These are phyloP conservation scores for Diaporthe citrichinensis DNA, from an alignment of 2,329 filamentous ascomycete species.

Conservation along the genomic window DNA sequence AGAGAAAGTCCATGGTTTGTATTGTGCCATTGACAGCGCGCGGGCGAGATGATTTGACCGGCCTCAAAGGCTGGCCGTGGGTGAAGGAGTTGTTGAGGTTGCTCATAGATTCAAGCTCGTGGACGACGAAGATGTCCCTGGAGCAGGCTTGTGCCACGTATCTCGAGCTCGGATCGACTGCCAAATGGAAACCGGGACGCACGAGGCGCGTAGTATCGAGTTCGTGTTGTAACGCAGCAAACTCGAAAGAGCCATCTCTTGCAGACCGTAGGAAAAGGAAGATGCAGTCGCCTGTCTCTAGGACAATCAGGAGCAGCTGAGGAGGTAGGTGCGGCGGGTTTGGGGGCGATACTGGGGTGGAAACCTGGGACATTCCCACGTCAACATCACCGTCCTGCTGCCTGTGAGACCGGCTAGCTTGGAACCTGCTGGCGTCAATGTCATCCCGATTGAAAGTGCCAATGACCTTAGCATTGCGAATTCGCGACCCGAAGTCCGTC, in stretches of 20 bases:
- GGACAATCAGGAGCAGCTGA: slow-evolving; percentile 84
- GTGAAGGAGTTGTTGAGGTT: slow-evolving; percentile 66
- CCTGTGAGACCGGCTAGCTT: slow-evolving; percentile 43
- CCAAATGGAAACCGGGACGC: slow-evolving; percentile 76
- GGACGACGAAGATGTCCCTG: slow-evolving; percentile 79
- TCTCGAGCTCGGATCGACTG: slow-evolving; percentile 82
- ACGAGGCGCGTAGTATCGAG: slow-evolving; percentile 61
- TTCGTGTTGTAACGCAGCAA: slow-evolving; percentile 61
- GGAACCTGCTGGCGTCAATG: slow-evolving; percentile 44
- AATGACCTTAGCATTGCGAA: slow-evolving; percentile 84
- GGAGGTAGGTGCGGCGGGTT: slow-evolving; percentile 68
- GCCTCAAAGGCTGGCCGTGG: slow-evolving; percentile 62
- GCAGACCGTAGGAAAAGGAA: slow-evolving; percentile 78
- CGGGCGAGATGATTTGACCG: slow-evolving; percentile 65
- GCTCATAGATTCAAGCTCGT: slow-evolving; percentile 73
- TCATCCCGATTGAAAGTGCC: slow-evolving; percentile 62
- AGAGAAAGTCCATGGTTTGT: slow-evolving; percentile 88
- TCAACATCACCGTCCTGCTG: slow-evolving; percentile 57
- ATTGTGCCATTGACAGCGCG: slow-evolving; percentile 78
- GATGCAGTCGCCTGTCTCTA: slow-evolving; percentile 80
- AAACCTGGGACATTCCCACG: slow-evolving; percentile 50
- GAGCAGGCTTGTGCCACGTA: slow-evolving; percentile 79
- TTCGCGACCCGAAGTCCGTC: slow-evolving; percentile 82
- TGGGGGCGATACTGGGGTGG: slow-evolving; percentile 39
- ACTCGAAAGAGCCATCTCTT: slow-evolving; percentile 64